Percentiles rank a stretch among this genome's conserved stretches.
Conservation (phyloP, 495 filamentous ascomycete species). For the Opeltia flavorubescens region DNA sequence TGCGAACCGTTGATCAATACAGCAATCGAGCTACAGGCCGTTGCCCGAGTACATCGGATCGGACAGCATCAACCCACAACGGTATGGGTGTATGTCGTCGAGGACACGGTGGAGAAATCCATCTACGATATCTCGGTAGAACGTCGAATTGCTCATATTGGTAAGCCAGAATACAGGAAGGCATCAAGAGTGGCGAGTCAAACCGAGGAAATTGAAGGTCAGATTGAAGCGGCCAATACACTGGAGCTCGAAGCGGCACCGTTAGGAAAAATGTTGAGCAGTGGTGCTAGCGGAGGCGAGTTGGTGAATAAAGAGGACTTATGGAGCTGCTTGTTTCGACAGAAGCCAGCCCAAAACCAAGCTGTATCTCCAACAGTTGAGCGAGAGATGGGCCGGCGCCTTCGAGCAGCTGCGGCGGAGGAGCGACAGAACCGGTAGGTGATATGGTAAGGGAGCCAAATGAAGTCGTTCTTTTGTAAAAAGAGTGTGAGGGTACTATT, state of each 20-base stretch:
- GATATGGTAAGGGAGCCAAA: background rate
- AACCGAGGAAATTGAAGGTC: constrained; percentile 33
- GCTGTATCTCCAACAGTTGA: constrained; percentile 17
- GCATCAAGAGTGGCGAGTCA: constrained; percentile 12
- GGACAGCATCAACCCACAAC: constrained; percentile 78
- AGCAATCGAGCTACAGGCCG: constrained; percentile 84
- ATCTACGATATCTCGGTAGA: constrained; percentile 77
- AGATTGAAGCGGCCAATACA: constrained; percentile 69
- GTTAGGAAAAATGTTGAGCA: constrained; percentile 52
- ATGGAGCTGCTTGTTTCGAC: constrained; percentile 73
- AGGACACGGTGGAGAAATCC: constrained; percentile 76
- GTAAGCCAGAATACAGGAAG: constrained; percentile 24
- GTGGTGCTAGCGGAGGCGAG: constrained; percentile 61
- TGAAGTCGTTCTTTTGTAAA: no score
- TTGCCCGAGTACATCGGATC: constrained; percentile 87
- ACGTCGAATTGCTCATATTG: constrained; percentile 63
- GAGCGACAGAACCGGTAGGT: constrained; percentile 1
- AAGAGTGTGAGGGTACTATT: no score
- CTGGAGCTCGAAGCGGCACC: constrained; percentile 60
- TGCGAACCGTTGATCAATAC: constrained; percentile 90
- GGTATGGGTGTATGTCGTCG: constrained; percentile 87
- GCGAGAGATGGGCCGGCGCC: constrained; percentile 28
- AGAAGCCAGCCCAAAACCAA: constrained; percentile 9
- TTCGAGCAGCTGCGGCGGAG: constrained; percentile 35
- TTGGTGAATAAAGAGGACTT: constrained; percentile 65